Evolutionary conservation across 2,329 filamentous ascomycete genomes (phyloP).

Genomic region (Ceratocystis ficicola): DNA sequence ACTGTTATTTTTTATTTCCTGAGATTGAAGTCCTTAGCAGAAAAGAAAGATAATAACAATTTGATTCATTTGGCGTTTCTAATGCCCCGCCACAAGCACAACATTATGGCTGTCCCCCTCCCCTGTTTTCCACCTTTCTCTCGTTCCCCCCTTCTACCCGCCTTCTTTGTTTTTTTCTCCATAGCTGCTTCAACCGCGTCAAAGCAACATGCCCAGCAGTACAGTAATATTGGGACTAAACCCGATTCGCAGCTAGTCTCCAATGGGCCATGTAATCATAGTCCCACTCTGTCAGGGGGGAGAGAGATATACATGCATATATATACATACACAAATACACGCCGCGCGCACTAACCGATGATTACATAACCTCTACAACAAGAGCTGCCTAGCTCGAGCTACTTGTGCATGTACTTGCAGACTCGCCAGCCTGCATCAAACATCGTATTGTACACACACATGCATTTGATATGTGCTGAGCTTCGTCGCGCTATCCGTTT

Average conservation of each 20-base stretch:
- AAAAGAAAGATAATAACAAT: not conserved
- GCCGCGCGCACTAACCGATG: too few relatives aligned
- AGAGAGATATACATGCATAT: not conserved
- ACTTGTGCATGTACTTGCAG: not conserved
- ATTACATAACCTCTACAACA: not conserved
- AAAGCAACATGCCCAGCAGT: not conserved
- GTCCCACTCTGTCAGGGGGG: not conserved
- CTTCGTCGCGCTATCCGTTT: not conserved
- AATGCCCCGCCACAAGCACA: not conserved
- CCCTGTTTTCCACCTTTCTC: not conserved
- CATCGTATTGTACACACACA: not conserved
- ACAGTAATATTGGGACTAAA: not conserved
- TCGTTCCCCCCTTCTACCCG: not conserved
- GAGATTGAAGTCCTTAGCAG: not conserved
- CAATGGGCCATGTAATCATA: not conserved
- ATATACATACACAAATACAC: not conserved
- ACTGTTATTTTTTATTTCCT: too few relatives aligned
- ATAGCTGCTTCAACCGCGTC: not conserved
- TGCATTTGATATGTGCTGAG: not conserved
- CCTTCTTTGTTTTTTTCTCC: not conserved
- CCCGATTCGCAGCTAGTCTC: not conserved
- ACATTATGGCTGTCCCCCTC: not conserved
- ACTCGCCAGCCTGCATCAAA: not conserved
- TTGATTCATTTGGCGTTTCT: not conserved
- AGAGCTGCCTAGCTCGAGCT: not conserved